These are phyloP conservation scores for Diaporthe caulivora DNA, from an alignment of 2,329 filamentous ascomycete genomes.

Conservation along the genomic window DNA sequence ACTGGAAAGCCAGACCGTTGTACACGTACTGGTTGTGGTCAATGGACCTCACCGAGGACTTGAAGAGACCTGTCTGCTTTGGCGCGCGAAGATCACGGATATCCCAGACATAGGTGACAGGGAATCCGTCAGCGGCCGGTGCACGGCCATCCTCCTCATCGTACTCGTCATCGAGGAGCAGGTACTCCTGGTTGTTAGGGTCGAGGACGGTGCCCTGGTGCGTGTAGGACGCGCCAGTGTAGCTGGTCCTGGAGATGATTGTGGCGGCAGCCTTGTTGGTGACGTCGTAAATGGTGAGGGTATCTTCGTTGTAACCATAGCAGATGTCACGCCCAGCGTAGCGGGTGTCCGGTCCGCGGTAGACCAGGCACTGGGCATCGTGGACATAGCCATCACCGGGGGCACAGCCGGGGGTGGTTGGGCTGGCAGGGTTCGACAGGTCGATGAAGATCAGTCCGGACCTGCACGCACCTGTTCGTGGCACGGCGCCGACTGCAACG, in stretches of 20 bases:
- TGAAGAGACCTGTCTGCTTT: conserved; percentile 56
- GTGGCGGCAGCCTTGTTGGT: conserved; percentile 59
- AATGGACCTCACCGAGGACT: conserved; percentile 51
- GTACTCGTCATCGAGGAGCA: conserved; percentile 66
- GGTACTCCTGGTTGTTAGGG: conserved; percentile 55
- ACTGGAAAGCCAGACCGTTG: conserved; percentile 57
- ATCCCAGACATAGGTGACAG: conserved; percentile 64
- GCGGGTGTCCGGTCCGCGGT: conserved; percentile 62
- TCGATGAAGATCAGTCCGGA: conserved; percentile 71
- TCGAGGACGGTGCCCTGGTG: conserved; percentile 68
- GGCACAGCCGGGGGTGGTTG: conserved; percentile 65
- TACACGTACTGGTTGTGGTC: conserved; percentile 61
- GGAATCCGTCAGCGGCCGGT: conserved; percentile 55
- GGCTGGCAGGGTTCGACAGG: conserved; percentile 64
- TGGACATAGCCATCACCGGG: conserved; percentile 71
- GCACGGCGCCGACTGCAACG: conserved; percentile 57
- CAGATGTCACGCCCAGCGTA: conserved; percentile 66
- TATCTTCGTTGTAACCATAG: conserved; percentile 66
- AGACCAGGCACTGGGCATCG: conserved; percentile 70
- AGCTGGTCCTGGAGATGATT: conserved; percentile 65
- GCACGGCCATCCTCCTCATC: conserved; percentile 59
- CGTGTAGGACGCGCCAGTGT: conserved; percentile 66
- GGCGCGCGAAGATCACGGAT: conserved; percentile 57
- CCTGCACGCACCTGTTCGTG: conserved; percentile 58
- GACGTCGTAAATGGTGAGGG: conserved; percentile 62